Conservation (phyloP, 257 asterid genomes). For the Penstemon barbatus region DNA sequence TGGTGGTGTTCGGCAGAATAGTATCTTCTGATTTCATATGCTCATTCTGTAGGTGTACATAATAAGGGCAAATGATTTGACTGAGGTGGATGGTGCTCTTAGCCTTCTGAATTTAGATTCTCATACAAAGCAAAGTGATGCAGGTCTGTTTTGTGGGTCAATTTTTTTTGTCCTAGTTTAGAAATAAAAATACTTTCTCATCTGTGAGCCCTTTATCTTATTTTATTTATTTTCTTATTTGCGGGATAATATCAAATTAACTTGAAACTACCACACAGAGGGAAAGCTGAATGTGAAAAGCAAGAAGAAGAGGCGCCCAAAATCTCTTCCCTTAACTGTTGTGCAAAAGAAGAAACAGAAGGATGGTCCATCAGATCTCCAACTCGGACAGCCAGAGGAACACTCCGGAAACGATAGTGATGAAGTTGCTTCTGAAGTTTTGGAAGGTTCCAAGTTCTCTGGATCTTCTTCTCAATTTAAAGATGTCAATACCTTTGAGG, state of each 20-base stretch:
- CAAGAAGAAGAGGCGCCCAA: constrained; percentile 47
- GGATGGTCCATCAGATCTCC: constrained; percentile 31
- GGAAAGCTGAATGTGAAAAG: constrained; percentile 35
- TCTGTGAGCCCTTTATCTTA: neutral
- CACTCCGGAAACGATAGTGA: constrained; percentile 65
- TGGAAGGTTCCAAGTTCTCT: constrained; percentile 53
- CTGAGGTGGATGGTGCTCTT: constrained; percentile 89
- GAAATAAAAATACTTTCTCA: neutral
- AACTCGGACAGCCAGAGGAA: constrained; percentile 41
- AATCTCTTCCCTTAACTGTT: constrained; percentile 53
- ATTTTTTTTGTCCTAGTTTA: neutral
- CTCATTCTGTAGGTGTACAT: constrained; percentile 49
- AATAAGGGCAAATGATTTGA: constrained; percentile 69
- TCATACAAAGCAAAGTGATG: constrained; percentile 60
- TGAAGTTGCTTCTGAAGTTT: constrained; percentile 70
- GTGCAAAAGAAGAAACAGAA: constrained; percentile 48
- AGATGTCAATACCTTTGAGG: constrained; percentile 55
- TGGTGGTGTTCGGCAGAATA: neutral
- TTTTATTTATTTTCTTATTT: constrained; percentile 1
- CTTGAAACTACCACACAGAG: constrained; percentile 30
- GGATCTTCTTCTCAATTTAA: constrained; percentile 38
- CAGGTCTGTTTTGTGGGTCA: constrained; percentile 48
- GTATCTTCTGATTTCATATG: constrained; percentile 19
- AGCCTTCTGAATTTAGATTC: constrained; percentile 79
- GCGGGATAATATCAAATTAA: constrained; percentile 11